phyloP scores from a whole-genome alignment of 2,329 filamentous ascomycete genomes.

The Epichloe festucae region DNA sequence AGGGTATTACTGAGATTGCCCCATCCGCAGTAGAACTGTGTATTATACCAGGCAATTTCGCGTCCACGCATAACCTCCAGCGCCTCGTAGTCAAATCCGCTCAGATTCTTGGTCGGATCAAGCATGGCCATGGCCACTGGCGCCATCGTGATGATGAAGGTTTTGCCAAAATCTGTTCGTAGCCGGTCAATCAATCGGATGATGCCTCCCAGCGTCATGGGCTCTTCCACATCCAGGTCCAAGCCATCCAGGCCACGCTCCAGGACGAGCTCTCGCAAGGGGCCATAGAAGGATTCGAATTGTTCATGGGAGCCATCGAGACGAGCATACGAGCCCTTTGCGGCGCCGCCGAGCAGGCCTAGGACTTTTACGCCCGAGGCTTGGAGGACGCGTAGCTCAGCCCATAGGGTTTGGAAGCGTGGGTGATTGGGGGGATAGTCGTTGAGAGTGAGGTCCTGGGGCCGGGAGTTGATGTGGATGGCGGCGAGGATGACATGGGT shows the following conservation, averaged over 20 bases:
- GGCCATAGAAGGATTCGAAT: slow-evolving; percentile 64
- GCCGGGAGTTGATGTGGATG: slow-evolving; percentile 63
- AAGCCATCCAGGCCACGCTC: slow-evolving; percentile 52
- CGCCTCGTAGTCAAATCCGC: slow-evolving; percentile 67
- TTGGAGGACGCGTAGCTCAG: slow-evolving; percentile 60
- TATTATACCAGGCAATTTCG: slow-evolving; percentile 74
- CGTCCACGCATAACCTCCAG: slow-evolving; percentile 55
- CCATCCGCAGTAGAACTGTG: slow-evolving; percentile 90
- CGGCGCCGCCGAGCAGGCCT: slow-evolving; percentile 80
- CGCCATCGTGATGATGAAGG: slow-evolving; percentile 68
- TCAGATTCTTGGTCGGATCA: slow-evolving; percentile 45
- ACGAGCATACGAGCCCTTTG: slow-evolving; percentile 53
- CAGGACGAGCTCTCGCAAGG: slow-evolving; percentile 52
- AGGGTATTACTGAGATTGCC: slow-evolving; percentile 38
- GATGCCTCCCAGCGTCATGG: slow-evolving; percentile 52
- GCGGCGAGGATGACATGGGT: slow-evolving; percentile 83
- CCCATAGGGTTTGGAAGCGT: slow-evolving; percentile 63
- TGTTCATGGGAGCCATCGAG: slow-evolving; percentile 41
- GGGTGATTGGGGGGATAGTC: slow-evolving; percentile 59
- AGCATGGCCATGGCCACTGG: slow-evolving; percentile 66
- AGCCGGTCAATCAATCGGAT: slow-evolving; percentile 55
- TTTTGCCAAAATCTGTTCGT: slow-evolving; percentile 52
- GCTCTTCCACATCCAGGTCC: slow-evolving; percentile 72
- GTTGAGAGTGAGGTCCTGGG: slow-evolving; percentile 62
- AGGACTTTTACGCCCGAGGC: slow-evolving; percentile 64